These are phyloP conservation scores for maize (Zea mays) DNA, from an alignment of 176 grass and related monocot species.

Conservation along the genomic window DNA sequence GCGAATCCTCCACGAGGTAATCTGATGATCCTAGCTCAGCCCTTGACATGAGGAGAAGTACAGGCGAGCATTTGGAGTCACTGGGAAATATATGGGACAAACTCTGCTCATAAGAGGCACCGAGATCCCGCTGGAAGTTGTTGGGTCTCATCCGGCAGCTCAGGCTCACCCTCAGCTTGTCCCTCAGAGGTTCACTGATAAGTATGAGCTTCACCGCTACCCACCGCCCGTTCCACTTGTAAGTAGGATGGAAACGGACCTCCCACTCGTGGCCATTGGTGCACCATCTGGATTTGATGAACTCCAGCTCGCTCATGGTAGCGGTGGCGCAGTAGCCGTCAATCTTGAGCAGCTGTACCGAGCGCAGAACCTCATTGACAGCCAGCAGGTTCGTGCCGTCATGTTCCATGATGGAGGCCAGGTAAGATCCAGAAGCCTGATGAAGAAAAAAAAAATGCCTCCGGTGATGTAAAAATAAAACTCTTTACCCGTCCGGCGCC, in stretches of 20 bases:
- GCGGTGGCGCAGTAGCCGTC: background rate
- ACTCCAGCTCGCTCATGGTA: fast-evolving
- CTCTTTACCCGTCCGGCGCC: no score
- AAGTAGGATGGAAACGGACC: background rate
- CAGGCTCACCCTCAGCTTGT: background rate
- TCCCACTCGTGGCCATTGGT: constrained; percentile 2
- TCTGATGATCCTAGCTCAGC: background rate
- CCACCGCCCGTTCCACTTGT: background rate
- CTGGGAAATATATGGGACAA: background rate
- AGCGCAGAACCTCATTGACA: background rate
- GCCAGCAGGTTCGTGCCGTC: background rate
- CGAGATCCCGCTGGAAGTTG: no score
- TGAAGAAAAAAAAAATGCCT: no score
- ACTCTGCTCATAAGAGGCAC: background rate
- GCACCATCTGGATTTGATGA: background rate
- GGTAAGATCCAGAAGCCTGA: no score
- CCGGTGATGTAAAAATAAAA: no score
- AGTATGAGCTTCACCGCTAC: background rate
- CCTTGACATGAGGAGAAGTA: background rate
- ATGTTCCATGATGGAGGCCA: background rate
- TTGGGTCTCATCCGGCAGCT: background rate
- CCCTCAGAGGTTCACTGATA: background rate
- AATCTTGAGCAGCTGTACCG: constrained; percentile 9
- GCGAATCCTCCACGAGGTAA: constrained; percentile 10
- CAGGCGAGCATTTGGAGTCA: background rate